Evolutionary conservation across 768 basidiomycete genomes (phyloP).

Genomic region (Symmetrospora coprosmae): DNA sequence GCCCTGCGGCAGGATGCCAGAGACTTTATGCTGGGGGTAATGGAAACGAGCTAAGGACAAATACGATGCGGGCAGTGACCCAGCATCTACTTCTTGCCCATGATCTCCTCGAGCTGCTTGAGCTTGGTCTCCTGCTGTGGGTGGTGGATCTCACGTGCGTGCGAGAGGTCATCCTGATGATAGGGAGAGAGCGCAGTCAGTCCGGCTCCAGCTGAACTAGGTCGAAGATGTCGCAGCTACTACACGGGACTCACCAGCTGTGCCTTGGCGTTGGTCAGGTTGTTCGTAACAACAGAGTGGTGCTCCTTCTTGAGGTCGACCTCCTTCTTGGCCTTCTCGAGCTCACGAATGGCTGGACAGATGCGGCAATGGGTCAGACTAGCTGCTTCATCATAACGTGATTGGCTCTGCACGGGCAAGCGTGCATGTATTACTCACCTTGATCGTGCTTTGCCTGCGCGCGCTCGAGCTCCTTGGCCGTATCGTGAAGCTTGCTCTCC

Average conservation of each 20-base stretch:
- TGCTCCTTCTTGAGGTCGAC: slow-evolving; percentile 17
- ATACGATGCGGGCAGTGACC: no score
- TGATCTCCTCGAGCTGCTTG: not conserved
- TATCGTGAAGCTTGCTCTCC: not conserved
- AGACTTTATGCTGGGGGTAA: no score
- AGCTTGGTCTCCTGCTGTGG: not conserved
- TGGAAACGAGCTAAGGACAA: no score
- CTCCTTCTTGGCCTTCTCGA: not conserved
- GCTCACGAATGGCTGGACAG: slow-evolving; percentile 10
- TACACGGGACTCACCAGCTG: slow-evolving; percentile 6
- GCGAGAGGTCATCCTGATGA: slow-evolving; percentile 12
- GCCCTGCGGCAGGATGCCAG: no score
- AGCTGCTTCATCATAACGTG: not conserved
- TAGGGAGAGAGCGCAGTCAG: not conserved
- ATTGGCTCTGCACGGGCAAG: not conserved
- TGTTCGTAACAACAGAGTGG: not conserved
- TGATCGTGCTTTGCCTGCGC: slow-evolving; percentile 18
- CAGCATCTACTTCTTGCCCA: no score
- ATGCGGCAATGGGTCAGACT: not conserved
- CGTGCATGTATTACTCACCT: not conserved
- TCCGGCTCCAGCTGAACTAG: no score
- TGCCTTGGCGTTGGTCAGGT: not conserved
- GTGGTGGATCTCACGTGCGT: not conserved
- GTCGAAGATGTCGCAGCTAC: no score
- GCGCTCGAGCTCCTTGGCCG: slow-evolving; percentile 15